Evolutionary conservation across 2,329 filamentous ascomycete genomes (phyloP).

Genomic region (Aurifilum marmelostoma): DNA sequence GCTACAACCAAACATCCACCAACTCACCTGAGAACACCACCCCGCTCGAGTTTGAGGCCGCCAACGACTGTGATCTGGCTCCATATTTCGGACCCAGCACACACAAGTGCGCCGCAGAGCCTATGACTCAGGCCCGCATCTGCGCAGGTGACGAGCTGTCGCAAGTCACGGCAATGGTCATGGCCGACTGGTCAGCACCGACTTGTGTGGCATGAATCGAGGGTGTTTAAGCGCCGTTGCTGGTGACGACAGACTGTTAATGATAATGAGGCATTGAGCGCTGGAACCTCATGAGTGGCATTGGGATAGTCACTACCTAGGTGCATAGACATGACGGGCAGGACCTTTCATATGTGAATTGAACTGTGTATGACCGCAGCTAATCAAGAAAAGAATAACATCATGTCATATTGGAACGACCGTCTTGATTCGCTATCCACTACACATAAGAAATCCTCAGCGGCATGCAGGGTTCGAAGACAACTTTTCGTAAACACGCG

Average conservation of each 20-base stretch:
- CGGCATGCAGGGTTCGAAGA: too few species aligned
- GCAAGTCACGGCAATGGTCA: conserved; percentile 9
- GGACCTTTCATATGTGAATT: not conserved
- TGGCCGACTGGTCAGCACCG: not conserved
- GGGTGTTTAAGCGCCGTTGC: not conserved
- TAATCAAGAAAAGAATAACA: not conserved
- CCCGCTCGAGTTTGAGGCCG: not conserved
- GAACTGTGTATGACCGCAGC: not conserved
- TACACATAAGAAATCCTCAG: too few species aligned
- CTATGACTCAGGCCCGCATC: not conserved
- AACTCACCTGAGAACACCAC: not conserved
- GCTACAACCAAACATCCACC: not conserved
- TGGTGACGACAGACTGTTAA: not conserved
- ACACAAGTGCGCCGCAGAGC: not conserved
- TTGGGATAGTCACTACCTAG: not conserved
- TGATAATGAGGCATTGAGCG: not conserved
- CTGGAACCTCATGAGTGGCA: not conserved
- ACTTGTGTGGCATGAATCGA: not conserved
- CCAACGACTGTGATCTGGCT: not conserved
- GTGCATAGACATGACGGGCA: not conserved
- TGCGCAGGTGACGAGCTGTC: conserved; percentile 5
- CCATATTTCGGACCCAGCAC: conserved; percentile 6
- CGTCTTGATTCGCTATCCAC: too few species aligned
- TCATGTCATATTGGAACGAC: too few species aligned
- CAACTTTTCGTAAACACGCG: too few species aligned